These are phyloP conservation scores for Eucalyptus fibrosa DNA, from an alignment of 345 rosid species.

Conservation along the genomic window DNA sequence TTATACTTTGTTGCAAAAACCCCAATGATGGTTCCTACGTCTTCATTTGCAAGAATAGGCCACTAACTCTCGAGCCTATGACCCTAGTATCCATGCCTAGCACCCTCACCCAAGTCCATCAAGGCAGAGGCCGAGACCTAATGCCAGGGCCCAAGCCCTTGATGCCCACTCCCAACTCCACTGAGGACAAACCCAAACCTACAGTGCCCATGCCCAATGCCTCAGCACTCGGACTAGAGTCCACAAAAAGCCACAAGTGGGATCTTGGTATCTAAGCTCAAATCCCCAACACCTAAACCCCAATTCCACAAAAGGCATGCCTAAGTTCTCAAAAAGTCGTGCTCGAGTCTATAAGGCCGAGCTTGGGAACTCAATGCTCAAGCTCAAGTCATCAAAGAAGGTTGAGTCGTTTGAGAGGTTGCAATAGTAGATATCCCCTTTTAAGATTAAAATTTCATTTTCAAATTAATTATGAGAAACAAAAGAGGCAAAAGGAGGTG, in stretches of 20 bases:
- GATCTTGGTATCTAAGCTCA: background rate
- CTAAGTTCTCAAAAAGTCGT: background rate
- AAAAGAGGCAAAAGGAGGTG: background rate
- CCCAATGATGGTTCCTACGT: background rate
- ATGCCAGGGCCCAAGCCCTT: background rate
- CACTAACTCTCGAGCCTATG: background rate
- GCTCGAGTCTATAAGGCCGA: fast-evolving
- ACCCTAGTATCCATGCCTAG: background rate
- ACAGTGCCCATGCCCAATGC: background rate
- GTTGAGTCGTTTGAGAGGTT: background rate
- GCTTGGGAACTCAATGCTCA: background rate
- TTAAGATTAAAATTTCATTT: background rate
- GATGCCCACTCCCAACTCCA: background rate
- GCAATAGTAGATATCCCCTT: background rate
- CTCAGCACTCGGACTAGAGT: background rate
- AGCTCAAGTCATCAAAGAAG: background rate
- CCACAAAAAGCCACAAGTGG: background rate
- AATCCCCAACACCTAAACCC: background rate
- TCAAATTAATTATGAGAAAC: background rate
- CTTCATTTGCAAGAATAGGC: background rate
- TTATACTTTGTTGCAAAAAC: too few relatives aligned
- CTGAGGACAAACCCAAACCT: background rate
- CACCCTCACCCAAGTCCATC: background rate
- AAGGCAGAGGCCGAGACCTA: background rate
- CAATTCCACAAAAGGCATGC: fast-evolving